Conservation (phyloP, 257 asterid genomes). For the Osmanthus fragrans region DNA sequence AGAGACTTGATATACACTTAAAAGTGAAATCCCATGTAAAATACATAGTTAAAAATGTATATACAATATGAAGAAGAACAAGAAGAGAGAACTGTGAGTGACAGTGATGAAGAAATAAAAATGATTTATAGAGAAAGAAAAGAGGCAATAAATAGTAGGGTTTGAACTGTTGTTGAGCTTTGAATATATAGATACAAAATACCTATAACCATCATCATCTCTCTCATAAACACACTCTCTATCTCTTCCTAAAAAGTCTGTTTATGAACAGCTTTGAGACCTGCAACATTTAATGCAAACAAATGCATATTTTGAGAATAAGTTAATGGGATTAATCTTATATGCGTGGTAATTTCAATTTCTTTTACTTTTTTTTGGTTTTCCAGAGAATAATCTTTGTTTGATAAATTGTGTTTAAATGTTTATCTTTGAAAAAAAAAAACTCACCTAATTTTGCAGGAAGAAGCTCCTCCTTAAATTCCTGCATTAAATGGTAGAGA, state of each 20-base stretch:
- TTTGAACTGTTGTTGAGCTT: constrained; percentile 27
- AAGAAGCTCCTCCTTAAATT: constrained; percentile 42
- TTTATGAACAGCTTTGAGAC: background rate
- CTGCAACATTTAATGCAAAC: constrained; percentile 40
- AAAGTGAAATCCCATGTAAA: background rate
- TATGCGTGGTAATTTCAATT: background rate
- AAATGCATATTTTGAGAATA: constrained; percentile 22
- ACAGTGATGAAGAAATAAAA: constrained; percentile 39
- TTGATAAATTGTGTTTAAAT: background rate
- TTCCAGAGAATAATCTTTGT: background rate
- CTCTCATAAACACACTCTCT: background rate
- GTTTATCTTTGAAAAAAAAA: background rate
- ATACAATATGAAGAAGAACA: background rate
- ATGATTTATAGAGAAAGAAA: constrained; percentile 41
- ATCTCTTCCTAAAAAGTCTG: background rate
- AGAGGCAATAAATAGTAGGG: constrained; percentile 40
- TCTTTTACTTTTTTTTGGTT: background rate
- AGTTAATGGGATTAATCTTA: background rate
- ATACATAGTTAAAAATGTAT: background rate
- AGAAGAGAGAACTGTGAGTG: constrained; percentile 32
- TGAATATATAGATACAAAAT: constrained; percentile 1
- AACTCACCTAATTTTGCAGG: constrained; percentile 59
- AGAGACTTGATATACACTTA: background rate
- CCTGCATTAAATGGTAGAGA: constrained; percentile 42
- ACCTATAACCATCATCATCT: background rate